A percentile compares a stretch with the other conserved stretches of the same genome.
Conservation (phyloP, 345 rosid genomes). For the Turritis glabra region DNA sequence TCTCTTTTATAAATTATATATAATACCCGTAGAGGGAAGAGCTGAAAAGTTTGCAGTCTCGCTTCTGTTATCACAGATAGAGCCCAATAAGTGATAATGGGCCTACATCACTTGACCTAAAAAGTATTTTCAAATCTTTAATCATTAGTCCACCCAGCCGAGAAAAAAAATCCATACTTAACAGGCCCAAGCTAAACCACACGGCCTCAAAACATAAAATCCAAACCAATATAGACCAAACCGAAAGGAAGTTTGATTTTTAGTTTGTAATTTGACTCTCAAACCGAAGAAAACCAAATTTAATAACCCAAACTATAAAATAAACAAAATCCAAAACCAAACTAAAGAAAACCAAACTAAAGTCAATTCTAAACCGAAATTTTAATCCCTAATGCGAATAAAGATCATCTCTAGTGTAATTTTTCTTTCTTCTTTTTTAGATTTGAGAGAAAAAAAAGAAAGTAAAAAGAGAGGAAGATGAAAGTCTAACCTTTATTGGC, state of each 20-base stretch:
- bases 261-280: not conserved
- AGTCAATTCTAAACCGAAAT: constrained; percentile 1
- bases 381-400: constrained; percentile 2
- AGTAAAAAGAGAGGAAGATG: constrained; percentile 15
- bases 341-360: constrained; percentile 1
- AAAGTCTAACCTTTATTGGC: constrained; percentile 35
- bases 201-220: not conserved
- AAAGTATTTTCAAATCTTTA: not conserved
- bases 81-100: constrained; percentile 20
- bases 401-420: not conserved
- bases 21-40: not conserved
- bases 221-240: constrained; percentile 18
- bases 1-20: too few species aligned
- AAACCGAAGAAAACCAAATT: not conserved
- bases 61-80: not conserved
- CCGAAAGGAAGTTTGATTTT: not conserved
- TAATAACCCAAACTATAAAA: too few species aligned
- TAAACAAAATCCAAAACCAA: too few species aligned
- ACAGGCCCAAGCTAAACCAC: constrained; percentile 20
- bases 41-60: not conserved
- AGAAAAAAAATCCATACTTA: not conserved
- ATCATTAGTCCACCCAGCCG: not conserved
- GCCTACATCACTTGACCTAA: not conserved
- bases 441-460: not conserved
- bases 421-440: constrained; percentile 5